These are phyloP conservation scores for Aristolochia fimbriata DNA, from an alignment of 164 flowering plant genomes.

Conservation along the genomic window DNA sequence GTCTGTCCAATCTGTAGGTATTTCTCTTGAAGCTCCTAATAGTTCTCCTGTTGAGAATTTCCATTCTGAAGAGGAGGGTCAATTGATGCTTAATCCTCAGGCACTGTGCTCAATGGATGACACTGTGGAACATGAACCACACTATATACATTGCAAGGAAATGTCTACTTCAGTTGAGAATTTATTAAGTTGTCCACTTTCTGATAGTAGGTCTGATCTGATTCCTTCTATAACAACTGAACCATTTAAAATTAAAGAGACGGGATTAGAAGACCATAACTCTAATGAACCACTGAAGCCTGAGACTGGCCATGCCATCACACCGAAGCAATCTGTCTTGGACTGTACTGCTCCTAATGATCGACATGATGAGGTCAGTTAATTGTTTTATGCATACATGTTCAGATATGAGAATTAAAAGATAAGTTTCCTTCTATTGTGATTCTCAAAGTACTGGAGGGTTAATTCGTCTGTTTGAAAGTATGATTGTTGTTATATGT, in stretches of 20 bases:
- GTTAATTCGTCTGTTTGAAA: no score
- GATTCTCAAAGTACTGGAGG: no score
- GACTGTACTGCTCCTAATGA: conserved; percentile 16
- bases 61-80: conserved; percentile 13
- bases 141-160: conserved; percentile 10
- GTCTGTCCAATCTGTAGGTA: conserved; percentile 10
- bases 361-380: conserved; percentile 27
- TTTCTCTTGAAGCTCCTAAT: conserved; percentile 12
- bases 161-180: conserved; percentile 7
- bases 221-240: conserved; percentile 14
- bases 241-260: conserved; percentile 11
- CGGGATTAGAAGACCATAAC: conserved; percentile 11
- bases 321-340: neutral
- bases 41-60: conserved; percentile 12
- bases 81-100: conserved; percentile 9
- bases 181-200: conserved; percentile 18
- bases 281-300: conserved; percentile 1
- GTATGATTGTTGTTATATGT: no score
- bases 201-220: conserved; percentile 19
- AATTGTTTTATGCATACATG: neutral
- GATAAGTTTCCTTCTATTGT: neutral
- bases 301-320: conserved; percentile 4
- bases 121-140: conserved; percentile 7
- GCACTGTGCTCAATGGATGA: conserved; percentile 4
- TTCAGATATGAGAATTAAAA: neutral